These are phyloP conservation scores for Ceratobasidium sp. DNA, from an alignment of 1,284 basidiomycete species.

Conservation along the genomic window DNA sequence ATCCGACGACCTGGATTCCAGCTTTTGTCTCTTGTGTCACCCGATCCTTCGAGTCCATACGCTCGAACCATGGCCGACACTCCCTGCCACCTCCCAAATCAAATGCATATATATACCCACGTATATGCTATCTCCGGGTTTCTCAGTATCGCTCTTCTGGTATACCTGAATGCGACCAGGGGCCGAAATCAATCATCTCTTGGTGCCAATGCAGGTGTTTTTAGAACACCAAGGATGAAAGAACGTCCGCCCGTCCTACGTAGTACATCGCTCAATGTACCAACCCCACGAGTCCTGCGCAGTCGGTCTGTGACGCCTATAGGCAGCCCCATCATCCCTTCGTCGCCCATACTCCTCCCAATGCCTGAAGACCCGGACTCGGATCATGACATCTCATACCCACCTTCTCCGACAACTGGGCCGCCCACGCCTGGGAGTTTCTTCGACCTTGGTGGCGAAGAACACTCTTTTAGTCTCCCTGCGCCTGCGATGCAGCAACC, in stretches of 20 bases:
- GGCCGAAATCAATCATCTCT: not conserved
- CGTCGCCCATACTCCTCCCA: constrained; percentile 22
- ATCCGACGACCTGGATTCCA: constrained; percentile 85
- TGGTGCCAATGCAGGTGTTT: not conserved
- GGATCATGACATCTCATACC: constrained; percentile 36
- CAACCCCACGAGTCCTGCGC: constrained; percentile 29
- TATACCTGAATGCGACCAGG: constrained; percentile 40
- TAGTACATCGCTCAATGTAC: constrained; percentile 22
- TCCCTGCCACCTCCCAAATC: constrained; percentile 76
- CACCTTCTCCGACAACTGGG: constrained; percentile 12
- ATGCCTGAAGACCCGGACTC: constrained; percentile 4
- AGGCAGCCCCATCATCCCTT: constrained; percentile 15
- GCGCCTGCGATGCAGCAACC: constrained; percentile 4
- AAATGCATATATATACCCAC: constrained; percentile 67
- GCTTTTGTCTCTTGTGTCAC: constrained; percentile 75
- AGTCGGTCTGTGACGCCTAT: constrained; percentile 14
- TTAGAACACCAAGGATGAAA: not conserved
- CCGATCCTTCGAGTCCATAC: constrained; percentile 49
- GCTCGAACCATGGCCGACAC: constrained; percentile 60
- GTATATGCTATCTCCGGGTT: constrained; percentile 66
- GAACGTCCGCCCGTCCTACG: constrained; percentile 7
- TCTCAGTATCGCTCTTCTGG: constrained; percentile 56
- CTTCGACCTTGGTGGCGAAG: constrained; percentile 36
- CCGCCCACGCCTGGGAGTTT: constrained; percentile 34
- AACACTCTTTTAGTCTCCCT: constrained; percentile 34